A percentile compares a stretch with the other conserved stretches of the same genome.
Evolutionary conservation across 2,329 filamentous ascomycete species (phyloP).

Genomic region (Epichloe brachyelytri): DNA sequence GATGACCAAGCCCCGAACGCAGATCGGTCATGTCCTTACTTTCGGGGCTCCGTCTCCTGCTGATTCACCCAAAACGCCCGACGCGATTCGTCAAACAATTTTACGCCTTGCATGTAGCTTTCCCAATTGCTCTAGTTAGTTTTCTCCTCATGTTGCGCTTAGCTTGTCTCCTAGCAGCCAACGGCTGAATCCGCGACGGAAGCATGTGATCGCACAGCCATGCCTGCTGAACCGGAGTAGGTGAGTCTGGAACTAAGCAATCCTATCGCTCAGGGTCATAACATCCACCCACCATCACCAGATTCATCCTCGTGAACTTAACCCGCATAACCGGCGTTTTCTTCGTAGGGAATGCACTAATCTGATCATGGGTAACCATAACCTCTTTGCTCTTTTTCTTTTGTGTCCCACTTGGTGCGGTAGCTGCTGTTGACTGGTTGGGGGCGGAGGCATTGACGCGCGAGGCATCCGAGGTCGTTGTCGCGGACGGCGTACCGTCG

Average conservation of each 20-base stretch:
- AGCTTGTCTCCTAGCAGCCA: conserved; percentile 4
- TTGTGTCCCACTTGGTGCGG: conserved; percentile 18
- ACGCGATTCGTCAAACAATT: not conserved
- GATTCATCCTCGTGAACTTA: conserved; percentile 87
- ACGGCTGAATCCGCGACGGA: conserved; percentile 1
- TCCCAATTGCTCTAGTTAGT: not conserved
- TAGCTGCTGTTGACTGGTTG: conserved; percentile 15
- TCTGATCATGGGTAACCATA: conserved; percentile 82
- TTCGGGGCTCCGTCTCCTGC: not conserved
- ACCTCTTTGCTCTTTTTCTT: conserved; percentile 85
- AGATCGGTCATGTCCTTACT: not conserved
- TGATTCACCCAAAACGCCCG: not conserved
- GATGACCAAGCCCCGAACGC: not conserved
- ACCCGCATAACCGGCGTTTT: conserved; percentile 91
- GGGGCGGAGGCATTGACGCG: conserved; percentile 7
- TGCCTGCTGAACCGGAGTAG: not conserved
- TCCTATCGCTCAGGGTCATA: conserved; percentile 40
- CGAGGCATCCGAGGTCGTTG: conserved; percentile 16
- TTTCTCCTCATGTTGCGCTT: conserved; percentile 4
- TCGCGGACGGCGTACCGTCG: conserved; percentile 25
- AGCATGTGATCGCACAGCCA: conserved; percentile 1
- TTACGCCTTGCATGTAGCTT: conserved; percentile 1
- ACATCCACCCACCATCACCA: conserved; percentile 74
- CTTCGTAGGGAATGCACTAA: conserved; percentile 90
- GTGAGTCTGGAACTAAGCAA: conserved; percentile 4